Conservation (phyloP, 2,329 filamentous ascomycete genomes). For the Claviceps citrina region DNA sequence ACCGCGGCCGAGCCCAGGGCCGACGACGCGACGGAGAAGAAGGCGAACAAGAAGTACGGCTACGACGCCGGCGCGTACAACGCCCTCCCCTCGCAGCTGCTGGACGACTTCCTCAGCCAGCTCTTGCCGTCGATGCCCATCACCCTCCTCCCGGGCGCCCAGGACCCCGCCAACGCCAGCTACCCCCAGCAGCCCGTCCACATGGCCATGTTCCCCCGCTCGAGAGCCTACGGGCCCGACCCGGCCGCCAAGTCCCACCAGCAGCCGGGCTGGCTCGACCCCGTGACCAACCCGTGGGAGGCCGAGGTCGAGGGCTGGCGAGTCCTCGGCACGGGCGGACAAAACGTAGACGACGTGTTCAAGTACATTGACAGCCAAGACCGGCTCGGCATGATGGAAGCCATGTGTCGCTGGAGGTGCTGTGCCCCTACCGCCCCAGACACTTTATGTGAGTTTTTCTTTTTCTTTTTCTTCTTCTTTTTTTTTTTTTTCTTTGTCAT, state of each 20-base stretch:
- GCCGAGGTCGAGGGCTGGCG: slow-evolving; percentile 83
- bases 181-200: slow-evolving; percentile 91
- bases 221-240: slow-evolving; percentile 49
- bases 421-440: slow-evolving; percentile 89
- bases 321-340: slow-evolving; percentile 71
- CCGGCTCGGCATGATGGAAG: slow-evolving; percentile 79
- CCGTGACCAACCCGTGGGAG: slow-evolving; percentile 86
- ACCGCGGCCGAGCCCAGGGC: slow-evolving; percentile 31
- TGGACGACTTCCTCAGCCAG: slow-evolving; percentile 69
- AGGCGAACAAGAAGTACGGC: slow-evolving; percentile 65
- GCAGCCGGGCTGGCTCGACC: slow-evolving; percentile 63
- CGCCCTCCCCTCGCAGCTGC: slow-evolving; percentile 61
- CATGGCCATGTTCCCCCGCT: slow-evolving; percentile 70
- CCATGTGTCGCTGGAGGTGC: slow-evolving; percentile 82
- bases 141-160: slow-evolving; percentile 70
- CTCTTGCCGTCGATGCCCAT: slow-evolving; percentile 76
- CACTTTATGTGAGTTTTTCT: slow-evolving; percentile 57
- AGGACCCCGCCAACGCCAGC: slow-evolving; percentile 77
- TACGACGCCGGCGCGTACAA: slow-evolving; percentile 88
- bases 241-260: slow-evolving; percentile 16
- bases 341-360: slow-evolving; percentile 86
- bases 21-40: slow-evolving; percentile 30
- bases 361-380: slow-evolving; percentile 74
- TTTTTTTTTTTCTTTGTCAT: too few species aligned
- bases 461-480: neutral